Evolutionary conservation across 176 grass and related monocot genomes (phyloP), one percentile per base, ranked within the genome.

Genomic region (Guadua angustifolia): DNA sequence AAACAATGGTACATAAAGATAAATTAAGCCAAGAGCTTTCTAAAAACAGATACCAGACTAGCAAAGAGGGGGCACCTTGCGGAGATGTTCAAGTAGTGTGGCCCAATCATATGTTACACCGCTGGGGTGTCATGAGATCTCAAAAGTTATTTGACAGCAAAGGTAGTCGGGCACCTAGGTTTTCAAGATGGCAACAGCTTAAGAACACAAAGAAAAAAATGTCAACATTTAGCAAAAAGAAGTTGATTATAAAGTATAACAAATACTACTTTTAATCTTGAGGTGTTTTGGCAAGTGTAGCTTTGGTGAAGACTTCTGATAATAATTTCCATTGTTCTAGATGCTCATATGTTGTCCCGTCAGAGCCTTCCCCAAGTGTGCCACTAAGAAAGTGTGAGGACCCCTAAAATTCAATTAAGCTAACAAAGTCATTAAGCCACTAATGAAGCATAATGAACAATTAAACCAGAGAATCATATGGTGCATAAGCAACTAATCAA

Each of bases 101-200:
- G 87, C 86, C 79, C 82, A 90, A 82, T 98, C 95, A 53, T 95
- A 98, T 38, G 91, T 98, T 19, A 95, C 86, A 71, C 93, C 95
- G 83, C 93, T 92, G 6, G 95, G 95, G n/a, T 74, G 95, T 95
- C 69, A 98, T 89, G 92, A 97, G 38, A 97, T 94, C 72, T 97
- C 94, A 47, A 94, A 89, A 38, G 92, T 92, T 77, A 94, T 94
- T 59, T 94, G 82, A 77, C 94, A 97, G 82, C 93, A 98, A 25
- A 98, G 89, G 60, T 93, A 90, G 33, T 95, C 85, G 0, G 95
- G 95, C 56, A 95, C 95, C 93, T 98, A 79, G 33, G 62, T 67
- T 25, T 77, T 82, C 73, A 90, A 0, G 73, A 64, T 47, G 38
- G 26, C 9, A 78, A 39, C 36, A 82, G 58, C 58, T 82, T 90